These are phyloP conservation scores for Podospora comata DNA, from an alignment of 495 filamentous ascomycete genomes.

Conservation along the genomic window DNA sequence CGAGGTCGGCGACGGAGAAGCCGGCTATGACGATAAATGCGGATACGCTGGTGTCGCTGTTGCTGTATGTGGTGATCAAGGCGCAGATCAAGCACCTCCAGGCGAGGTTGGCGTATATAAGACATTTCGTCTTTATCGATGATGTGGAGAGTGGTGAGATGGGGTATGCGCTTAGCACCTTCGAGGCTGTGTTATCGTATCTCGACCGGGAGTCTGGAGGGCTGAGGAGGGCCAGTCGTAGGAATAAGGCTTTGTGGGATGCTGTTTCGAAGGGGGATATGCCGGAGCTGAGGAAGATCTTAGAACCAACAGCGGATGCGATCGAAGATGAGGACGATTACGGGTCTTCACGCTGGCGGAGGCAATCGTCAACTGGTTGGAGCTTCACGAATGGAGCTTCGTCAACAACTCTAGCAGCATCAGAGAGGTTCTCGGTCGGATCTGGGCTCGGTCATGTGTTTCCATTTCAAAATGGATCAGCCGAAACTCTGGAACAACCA, in stretches of 20 bases:
- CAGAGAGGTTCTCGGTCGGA: conserved; percentile 48
- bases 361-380: conserved; percentile 40
- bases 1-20: conserved; percentile 36
- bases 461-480: conserved; percentile 67
- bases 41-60: conserved; percentile 87
- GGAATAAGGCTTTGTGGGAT: conserved; percentile 87
- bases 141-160: conserved; percentile 97
- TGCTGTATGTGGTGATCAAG: conserved; percentile 90
- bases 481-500: conserved; percentile 37
- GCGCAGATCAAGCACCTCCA: conserved; percentile 85
- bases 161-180: conserved; percentile 94
- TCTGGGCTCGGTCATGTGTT: conserved; percentile 82
- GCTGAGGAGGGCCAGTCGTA: conserved; percentile 74
- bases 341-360: conserved; percentile 38
- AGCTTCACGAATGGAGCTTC: conserved; percentile 45
- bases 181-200: conserved; percentile 93
- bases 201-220: conserved; percentile 77
- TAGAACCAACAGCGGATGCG: conserved; percentile 58
- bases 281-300: conserved; percentile 68
- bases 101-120: conserved; percentile 85
- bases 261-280: conserved; percentile 73
- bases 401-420: conserved; percentile 43
- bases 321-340: conserved; percentile 45
- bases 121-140: conserved; percentile 92
- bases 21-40: conserved; percentile 81